phyloP scores from a whole-genome alignment of 306 rosid species.

The Erythrophleum fordii region DNA sequence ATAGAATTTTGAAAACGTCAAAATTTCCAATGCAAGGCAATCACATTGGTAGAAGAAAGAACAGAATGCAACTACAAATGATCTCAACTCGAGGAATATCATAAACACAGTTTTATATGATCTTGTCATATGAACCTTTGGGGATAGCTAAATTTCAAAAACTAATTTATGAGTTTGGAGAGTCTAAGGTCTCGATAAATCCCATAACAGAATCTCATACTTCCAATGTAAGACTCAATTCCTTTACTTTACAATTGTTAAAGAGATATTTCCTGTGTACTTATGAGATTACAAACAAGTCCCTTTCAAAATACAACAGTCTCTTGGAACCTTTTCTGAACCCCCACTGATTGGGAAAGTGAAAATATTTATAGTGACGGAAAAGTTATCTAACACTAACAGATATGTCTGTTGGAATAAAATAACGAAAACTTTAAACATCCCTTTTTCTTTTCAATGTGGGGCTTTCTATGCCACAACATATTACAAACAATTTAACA shows the following conservation, averaged over 20 bases:
- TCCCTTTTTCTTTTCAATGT: not conserved
- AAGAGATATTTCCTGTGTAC: not conserved
- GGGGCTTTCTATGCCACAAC: too few relatives aligned
- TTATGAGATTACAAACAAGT: not conserved
- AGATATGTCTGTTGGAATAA: not conserved
- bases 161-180: not conserved
- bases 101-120: slow-evolving; percentile 9
- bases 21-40: not conserved
- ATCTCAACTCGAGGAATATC: slow-evolving; percentile 28
- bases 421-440: not conserved
- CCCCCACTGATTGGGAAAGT: not conserved
- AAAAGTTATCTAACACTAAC: not conserved
- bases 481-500: too few relatives aligned
- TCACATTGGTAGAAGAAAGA: not conserved
- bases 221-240: not conserved
- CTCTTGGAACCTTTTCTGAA: not conserved
- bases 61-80: not conserved
- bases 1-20: slow-evolving; percentile 27
- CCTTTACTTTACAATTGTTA: not conserved
- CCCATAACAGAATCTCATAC: not conserved
- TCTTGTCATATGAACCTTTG: not conserved
- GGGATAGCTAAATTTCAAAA: not conserved
- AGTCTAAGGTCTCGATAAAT: not conserved
- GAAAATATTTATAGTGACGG: not conserved
- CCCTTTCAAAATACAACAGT: not conserved